phyloP scores from a whole-genome alignment of 495 filamentous ascomycete species.

The Talaromyces nanjingensis region DNA sequence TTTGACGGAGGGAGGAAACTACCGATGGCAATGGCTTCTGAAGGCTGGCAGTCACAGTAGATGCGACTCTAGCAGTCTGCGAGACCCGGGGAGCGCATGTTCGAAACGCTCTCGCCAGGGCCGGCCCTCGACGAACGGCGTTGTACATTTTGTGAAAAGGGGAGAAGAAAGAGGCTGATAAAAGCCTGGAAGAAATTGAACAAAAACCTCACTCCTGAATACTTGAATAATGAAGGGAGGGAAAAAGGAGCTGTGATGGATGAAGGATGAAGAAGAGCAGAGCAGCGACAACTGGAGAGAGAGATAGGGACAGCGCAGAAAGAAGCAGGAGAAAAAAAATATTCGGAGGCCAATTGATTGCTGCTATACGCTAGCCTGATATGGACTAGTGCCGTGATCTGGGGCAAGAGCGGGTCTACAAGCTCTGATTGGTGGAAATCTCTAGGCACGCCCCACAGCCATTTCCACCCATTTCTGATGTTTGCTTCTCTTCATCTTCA shows the following conservation, averaged over 20 bases:
- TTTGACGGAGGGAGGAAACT: slow-evolving; percentile 13
- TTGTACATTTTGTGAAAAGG: slow-evolving; percentile 25
- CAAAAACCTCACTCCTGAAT: neutral
- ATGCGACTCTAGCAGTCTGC: slow-evolving; percentile 16
- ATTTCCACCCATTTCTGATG: neutral
- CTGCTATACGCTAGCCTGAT: neutral
- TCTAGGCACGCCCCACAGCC: neutral
- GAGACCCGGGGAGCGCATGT: slow-evolving; percentile 25
- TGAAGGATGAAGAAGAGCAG: neutral
- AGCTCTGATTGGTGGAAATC: neutral
- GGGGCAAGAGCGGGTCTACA: neutral
- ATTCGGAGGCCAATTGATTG: slow-evolving; percentile 1
- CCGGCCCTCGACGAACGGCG: slow-evolving; percentile 33
- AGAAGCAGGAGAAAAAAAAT: slow-evolving; percentile 8
- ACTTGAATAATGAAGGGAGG: neutral
- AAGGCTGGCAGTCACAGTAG: slow-evolving; percentile 24
- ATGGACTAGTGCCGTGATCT: neutral
- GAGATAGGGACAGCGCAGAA: neutral
- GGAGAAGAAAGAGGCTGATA: neutral
- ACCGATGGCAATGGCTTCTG: slow-evolving; percentile 16
- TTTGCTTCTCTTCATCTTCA: neutral
- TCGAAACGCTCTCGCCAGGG: slow-evolving; percentile 31
- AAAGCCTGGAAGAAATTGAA: neutral
- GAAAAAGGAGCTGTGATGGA: slow-evolving; percentile 5
- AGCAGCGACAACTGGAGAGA: neutral